Evolutionary conservation across 2,329 filamentous ascomycete species (phyloP).

Genomic region (Epichloe amarillans): DNA sequence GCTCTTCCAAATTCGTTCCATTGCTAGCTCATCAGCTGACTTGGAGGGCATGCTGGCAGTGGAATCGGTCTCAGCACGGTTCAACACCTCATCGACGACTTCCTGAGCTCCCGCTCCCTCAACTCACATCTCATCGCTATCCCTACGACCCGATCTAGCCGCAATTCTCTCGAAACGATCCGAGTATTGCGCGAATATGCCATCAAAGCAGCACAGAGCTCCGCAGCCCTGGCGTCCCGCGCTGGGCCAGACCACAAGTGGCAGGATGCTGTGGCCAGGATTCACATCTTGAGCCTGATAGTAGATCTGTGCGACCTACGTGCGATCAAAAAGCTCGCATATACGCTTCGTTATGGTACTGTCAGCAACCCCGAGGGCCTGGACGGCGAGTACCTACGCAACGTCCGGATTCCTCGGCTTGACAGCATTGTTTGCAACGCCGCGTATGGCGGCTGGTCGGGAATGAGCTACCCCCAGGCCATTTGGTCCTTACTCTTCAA

Average conservation of each 20-base stretch:
- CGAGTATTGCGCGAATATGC: conserved; percentile 47
- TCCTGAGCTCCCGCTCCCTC: conserved; percentile 55
- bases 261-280: conserved; percentile 30
- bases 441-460: conserved; percentile 74
- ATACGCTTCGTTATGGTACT: conserved; percentile 29
- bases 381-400: conserved; percentile 23
- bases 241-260: conserved; percentile 19
- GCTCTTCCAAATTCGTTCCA: background rate
- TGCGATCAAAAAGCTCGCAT: conserved; percentile 35
- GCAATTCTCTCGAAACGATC: conserved; percentile 65
- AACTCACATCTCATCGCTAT: conserved; percentile 63
- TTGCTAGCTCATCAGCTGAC: background rate
- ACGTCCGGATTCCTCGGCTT: conserved; percentile 51
- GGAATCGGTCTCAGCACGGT: conserved; percentile 78
- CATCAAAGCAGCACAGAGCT: conserved; percentile 27
- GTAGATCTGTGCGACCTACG: conserved; percentile 47
- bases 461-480: conserved; percentile 56
- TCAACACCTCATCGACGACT: conserved; percentile 79
- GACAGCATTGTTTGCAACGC: conserved; percentile 78
- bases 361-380: conserved; percentile 31
- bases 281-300: conserved; percentile 46
- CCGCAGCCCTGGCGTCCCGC: conserved; percentile 24
- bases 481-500: conserved; percentile 38
- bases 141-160: conserved; percentile 63
- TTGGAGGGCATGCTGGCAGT: conserved; percentile 30